Conservation (phyloP, 2,329 filamentous ascomycete species). For the Monilinia polystroma region DNA sequence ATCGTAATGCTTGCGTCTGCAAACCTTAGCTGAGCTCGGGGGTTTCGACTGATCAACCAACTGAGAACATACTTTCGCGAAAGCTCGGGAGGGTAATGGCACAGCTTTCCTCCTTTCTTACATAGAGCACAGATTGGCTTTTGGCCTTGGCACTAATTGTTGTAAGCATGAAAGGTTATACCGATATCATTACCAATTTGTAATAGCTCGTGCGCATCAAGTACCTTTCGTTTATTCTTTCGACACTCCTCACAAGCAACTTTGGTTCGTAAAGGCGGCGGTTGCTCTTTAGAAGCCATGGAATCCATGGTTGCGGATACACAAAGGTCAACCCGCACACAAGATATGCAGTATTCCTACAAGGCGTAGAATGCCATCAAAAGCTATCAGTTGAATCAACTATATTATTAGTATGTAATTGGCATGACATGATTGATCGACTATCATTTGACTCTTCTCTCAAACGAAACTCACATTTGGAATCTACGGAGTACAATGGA, state of each 20-base stretch:
- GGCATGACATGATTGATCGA: background rate
- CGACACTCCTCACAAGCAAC: slow-evolving; percentile 11
- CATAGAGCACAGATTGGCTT: slow-evolving; percentile 5
- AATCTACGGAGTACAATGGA: too few relatives aligned
- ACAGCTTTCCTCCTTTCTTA: background rate
- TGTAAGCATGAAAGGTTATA: background rate
- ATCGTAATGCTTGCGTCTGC: background rate
- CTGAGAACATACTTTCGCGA: slow-evolving; percentile 11
- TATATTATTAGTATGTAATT: background rate
- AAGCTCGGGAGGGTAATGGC: slow-evolving; percentile 9
- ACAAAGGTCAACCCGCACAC: background rate
- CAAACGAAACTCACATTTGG: background rate
- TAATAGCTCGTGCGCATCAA: background rate
- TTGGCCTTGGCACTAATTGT: slow-evolving; percentile 2
- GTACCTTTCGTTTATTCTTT: slow-evolving; percentile 10
- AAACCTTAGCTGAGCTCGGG: background rate
- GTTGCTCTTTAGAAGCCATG: background rate
- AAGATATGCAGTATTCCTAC: background rate
- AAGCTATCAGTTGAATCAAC: background rate
- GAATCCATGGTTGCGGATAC: slow-evolving; percentile 1
- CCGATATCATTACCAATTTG: background rate
- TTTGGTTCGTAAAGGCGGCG: background rate
- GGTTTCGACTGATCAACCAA: background rate
- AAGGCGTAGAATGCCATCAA: background rate
- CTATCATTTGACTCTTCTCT: background rate